Base-by-base conservation (phyloP, 768 basidiomycete genomes). In the Daedaleopsis nitida region DNA sequence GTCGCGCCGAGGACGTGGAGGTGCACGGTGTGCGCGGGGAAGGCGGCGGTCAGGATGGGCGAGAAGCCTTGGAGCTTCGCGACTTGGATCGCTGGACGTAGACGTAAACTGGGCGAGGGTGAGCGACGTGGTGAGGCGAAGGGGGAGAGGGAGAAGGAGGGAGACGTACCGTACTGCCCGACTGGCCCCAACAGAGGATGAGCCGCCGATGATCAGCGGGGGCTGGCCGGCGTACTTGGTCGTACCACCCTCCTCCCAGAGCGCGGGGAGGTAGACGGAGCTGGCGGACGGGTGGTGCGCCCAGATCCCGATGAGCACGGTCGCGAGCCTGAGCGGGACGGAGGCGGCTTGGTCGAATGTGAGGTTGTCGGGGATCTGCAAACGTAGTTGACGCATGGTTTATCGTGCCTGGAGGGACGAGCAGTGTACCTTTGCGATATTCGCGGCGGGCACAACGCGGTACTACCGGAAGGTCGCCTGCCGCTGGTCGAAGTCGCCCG, bases 331-430 rank as follows among this genome's bases (percentile, higher is more conserved):
- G 27, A 72, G 64, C 3, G 75, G 74, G 21, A 75, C 62, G 1
- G 72, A 67, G 12, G 71, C 55, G 1, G 71, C 76, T 39, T 72
- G 32, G 11, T 73, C 74, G 58, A 73, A 69, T 0, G 68, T 61
- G 37, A 74, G 16, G 43, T 68, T 69, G 14, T 55, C 50, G 1
- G 74, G 75, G 14, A 77, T 65, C 65, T 72, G 44, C 17, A 10
- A 13, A 4, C 14, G 10, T 9, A 35, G 16, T 19, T 27, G 5
- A n/a, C n/a, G n/a, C n/a, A n/a, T n/a, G 27, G 52, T 34, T 10
- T 5, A 16, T 13, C 1, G 54, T 7, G 3, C 13, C 24, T 6
- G 16, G 11, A 5, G 1, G 19, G 2, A 37, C 11, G 4, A 17
- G 8, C 13, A 0, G 24, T 19, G 9, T 12, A 65, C 68, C 43